Evolutionary conservation across 2,329 filamentous ascomycete species (phyloP), one percentile per base, ranked within the genome.

Genomic region (Fusarium kyushuense): DNA sequence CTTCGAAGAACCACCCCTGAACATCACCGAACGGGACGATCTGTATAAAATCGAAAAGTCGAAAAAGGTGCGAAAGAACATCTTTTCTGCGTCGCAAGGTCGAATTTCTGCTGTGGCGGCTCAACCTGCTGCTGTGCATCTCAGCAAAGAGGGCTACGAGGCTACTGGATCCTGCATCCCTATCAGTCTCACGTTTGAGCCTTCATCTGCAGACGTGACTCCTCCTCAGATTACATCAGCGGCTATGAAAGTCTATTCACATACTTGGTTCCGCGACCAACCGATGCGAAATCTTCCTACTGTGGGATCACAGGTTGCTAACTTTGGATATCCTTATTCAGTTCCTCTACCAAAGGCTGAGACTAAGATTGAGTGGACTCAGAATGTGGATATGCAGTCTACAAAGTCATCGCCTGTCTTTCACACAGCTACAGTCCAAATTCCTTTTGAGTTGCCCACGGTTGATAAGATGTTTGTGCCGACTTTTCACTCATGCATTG

Each of bases 241-340:
- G 0, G 54, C 65, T 1, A 41, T 67, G 21, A 70, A 67, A 27
- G 38, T 73, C 2, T 58, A 66, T 6, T 12, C 68, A 1, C 66
- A 73, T 16, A 73, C 71, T 2, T 73, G 70, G 70, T 73, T 71
- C 54, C 70, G 68, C 7, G 66, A 70, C 8, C 48, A 59, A 1
- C 70, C 71, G 0, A 72, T 63, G 63, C 38, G 48, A 17, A 55
- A 29, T 16, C 30, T 72, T 1, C 71, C 70, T 25, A 73, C 70
- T 11, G 27, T 63, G 2, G 68, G 71, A 10, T 55, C 59, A 9
- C 63, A 58, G 3, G 11, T 45, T 0, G 59, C 48, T 11, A 68
- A 65, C 46, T 68, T 68, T 46, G 58, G 63, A 27, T 70, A 70
- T 30, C 63, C 67, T 3, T 69, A 16, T 10, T 51, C 67, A 0